phyloP scores from a whole-genome alignment of 345 rosid genomes.

The Populus pruinosa region DNA sequence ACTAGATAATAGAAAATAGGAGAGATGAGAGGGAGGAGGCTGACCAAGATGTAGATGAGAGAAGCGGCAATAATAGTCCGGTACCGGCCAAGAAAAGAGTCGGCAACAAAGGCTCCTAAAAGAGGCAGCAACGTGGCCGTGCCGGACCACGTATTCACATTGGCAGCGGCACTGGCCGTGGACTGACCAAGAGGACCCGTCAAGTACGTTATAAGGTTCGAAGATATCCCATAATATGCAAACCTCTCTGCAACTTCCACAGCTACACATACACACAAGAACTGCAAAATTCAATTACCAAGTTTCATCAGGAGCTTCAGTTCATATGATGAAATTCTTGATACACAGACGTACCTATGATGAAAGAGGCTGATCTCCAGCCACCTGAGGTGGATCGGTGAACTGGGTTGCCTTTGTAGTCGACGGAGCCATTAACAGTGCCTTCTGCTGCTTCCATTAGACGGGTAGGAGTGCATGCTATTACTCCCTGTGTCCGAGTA shows the following conservation, averaged over 20 bases:
- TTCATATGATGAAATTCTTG: no score
- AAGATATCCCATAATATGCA: neutral
- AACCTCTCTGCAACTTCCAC: conserved; percentile 12
- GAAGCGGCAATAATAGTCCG: conserved; percentile 6
- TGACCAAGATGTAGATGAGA: conserved; percentile 3
- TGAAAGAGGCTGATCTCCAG: conserved; percentile 9
- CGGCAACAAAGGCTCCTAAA: conserved; percentile 12
- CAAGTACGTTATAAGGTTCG: conserved; percentile 8
- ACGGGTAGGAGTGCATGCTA: neutral
- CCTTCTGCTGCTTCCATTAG: neutral
- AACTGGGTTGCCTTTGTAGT: conserved; percentile 8
- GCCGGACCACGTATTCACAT: conserved; percentile 15
- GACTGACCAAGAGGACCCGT: conserved; percentile 12
- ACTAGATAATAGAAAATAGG: no score
- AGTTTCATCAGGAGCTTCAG: neutral
- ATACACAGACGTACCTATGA: neutral
- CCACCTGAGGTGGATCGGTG: conserved; percentile 8
- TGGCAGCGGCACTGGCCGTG: conserved; percentile 3
- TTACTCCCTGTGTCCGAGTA: no score
- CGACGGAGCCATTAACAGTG: neutral
- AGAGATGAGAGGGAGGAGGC: no score
- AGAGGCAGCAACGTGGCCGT: conserved; percentile 3
- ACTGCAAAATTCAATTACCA: neutral
- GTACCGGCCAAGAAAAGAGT: conserved; percentile 20
- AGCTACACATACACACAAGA: neutral